phyloP scores from a whole-genome alignment of 2,329 filamentous ascomycete genomes.

The Leptographium lundbergii region DNA sequence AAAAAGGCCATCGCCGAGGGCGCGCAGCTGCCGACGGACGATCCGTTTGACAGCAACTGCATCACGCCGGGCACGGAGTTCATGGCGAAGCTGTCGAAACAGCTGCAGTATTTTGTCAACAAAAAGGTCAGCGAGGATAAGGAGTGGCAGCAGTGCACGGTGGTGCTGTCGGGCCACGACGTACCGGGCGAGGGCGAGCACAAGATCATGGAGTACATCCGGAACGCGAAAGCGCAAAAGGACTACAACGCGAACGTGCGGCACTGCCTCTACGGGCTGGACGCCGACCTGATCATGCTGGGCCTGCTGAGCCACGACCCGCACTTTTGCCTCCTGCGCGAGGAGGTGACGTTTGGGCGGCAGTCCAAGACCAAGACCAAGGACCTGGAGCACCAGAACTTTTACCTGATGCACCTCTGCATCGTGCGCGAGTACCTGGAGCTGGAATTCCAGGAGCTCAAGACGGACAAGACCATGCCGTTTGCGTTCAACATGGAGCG shows the following conservation, averaged over 20 bases:
- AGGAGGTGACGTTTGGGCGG: constrained; percentile 94
- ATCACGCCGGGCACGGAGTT: constrained; percentile 95
- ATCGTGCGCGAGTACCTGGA: constrained; percentile 96
- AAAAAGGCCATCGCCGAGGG: constrained; percentile 88
- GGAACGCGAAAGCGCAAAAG: constrained; percentile 89
- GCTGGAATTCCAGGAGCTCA: constrained; percentile 88
- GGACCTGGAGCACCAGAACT: constrained; percentile 97
- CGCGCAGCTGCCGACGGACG: constrained; percentile 85
- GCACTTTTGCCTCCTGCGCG: constrained; percentile 91
- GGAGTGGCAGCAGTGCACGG: constrained; percentile 94
- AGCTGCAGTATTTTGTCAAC: constrained; percentile 96
- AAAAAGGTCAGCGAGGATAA: constrained; percentile 96
- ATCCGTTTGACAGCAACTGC: constrained; percentile 96
- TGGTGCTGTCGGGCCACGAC: constrained; percentile 93
- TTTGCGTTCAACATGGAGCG: constrained; percentile 89
- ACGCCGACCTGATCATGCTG: constrained; percentile 97
- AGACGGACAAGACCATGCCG: constrained; percentile 55
- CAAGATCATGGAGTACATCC: constrained; percentile 99
- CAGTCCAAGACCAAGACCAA: constrained; percentile 81
- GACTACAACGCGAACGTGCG: constrained; percentile 87
- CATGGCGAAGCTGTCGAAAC: constrained; percentile 89
- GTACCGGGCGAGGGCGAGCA: constrained; percentile 97
- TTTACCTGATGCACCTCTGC: constrained; percentile 93
- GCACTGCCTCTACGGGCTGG: constrained; percentile 92
- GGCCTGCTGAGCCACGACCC: constrained; percentile 94